phyloP scores from a whole-genome alignment of 768 basidiomycete species.

The Kwoniella bestiolae region DNA sequence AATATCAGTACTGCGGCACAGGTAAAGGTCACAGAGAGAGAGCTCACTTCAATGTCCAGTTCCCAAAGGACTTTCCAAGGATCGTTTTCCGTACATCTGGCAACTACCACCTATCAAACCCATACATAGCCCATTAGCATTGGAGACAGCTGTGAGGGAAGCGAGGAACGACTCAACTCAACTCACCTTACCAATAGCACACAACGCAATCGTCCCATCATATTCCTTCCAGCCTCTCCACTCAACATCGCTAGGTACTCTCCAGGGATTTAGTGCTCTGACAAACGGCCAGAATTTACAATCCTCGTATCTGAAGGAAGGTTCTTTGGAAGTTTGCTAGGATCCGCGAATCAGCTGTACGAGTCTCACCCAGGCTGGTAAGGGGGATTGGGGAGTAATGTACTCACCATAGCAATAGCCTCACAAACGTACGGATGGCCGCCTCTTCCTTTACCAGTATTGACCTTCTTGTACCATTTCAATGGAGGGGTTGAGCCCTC shows the following conservation, averaged over 20 bases:
- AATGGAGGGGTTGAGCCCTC: neutral
- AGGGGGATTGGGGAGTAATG: neutral
- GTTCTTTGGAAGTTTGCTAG: neutral
- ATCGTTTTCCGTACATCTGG: conserved; percentile 15
- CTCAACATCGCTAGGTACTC: neutral
- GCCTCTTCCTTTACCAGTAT: neutral
- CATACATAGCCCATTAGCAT: neutral
- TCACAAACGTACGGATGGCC: conserved; percentile 19
- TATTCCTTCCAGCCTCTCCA: conserved; percentile 4
- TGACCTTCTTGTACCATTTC: conserved; percentile 23
- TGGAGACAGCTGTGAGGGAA: neutral
- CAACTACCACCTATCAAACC: conserved; percentile 6
- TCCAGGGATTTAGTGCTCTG: conserved; percentile 5
- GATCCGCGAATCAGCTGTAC: no score
- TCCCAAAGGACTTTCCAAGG: conserved; percentile 2
- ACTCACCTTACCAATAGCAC: conserved; percentile 3
- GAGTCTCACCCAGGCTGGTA: no score
- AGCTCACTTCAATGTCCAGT: conserved; percentile 9
- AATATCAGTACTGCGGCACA: no score
- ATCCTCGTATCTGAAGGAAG: neutral
- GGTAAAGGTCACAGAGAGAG: no score
- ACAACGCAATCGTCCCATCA: conserved; percentile 8
- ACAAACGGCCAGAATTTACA: conserved; percentile 26
- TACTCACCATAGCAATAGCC: conserved; percentile 11
- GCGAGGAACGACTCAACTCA: neutral